phyloP scores from a whole-genome alignment of 495 filamentous ascomycete species.

The Aspergillus taichungensis region DNA sequence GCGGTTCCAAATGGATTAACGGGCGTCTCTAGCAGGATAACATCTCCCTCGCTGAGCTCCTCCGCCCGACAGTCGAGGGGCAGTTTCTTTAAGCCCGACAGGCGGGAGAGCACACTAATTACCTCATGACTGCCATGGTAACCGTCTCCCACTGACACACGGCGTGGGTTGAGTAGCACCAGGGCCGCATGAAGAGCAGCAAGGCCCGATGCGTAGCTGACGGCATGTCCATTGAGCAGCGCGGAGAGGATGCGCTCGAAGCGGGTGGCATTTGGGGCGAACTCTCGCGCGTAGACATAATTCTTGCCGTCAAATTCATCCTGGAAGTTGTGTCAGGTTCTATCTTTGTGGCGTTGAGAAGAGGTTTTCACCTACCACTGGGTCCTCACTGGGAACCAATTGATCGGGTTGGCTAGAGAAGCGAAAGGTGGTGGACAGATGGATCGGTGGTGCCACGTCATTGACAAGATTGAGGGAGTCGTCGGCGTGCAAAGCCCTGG shows the following conservation, averaged over 20 bases:
- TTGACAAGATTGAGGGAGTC: slow-evolving; percentile 55
- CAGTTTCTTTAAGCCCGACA: slow-evolving; percentile 55
- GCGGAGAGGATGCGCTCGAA: slow-evolving; percentile 63
- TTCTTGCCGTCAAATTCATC: slow-evolving; percentile 14
- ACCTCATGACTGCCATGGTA: slow-evolving; percentile 86
- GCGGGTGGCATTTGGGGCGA: slow-evolving; percentile 61
- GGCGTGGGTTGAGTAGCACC: slow-evolving; percentile 58
- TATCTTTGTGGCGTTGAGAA: no score
- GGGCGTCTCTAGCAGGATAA: slow-evolving; percentile 79
- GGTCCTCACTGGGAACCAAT: slow-evolving; percentile 34
- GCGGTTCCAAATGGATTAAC: slow-evolving; percentile 74
- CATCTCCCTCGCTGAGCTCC: slow-evolving; percentile 54
- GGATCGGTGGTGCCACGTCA: slow-evolving; percentile 73
- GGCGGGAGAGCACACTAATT: slow-evolving; percentile 50
- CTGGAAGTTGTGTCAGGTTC: background rate
- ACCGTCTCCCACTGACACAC: slow-evolving; percentile 61
- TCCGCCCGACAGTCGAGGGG: slow-evolving; percentile 43
- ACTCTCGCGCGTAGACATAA: slow-evolving; percentile 62
- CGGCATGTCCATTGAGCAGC: slow-evolving; percentile 51
- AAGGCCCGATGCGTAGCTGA: slow-evolving; percentile 73
- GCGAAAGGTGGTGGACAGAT: slow-evolving; percentile 76
- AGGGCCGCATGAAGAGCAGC: slow-evolving; percentile 72
- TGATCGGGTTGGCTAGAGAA: slow-evolving; percentile 55
- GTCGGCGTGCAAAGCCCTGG: slow-evolving; percentile 70
- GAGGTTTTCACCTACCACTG: slow-evolving; percentile 7